Base-by-base conservation (phyloP, 2,329 filamentous ascomycete species). In the Dendrostoma leiphaemia region DNA sequence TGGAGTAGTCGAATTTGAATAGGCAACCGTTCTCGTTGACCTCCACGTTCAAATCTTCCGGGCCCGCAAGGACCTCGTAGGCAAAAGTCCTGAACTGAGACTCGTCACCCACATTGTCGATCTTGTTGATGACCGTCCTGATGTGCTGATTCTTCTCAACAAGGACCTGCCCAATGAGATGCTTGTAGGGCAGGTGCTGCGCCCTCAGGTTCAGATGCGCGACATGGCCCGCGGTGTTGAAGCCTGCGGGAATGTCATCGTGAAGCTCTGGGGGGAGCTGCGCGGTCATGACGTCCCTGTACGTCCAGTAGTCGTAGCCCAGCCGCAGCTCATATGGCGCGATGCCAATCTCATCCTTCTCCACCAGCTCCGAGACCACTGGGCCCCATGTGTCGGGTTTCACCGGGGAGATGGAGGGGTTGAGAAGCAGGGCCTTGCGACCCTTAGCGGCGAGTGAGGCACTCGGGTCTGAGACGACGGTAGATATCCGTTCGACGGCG, bases 121-220 rank as follows among this genome's bases (percentile, higher is more conserved):
- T 82, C 72, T 99, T 99, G 79, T 97, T 97, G 74, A 99, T 97
- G 62, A 99, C 92, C 0, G 94, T 99, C 56, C 78, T 81, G 57
- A 97, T 83, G 43, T 74, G 75, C 9, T 85, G 81, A 71, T 96
- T 96, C 74, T 99, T 99, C 75, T 97, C 94, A 49, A 91, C 74
- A 19, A 99, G 76, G 3, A 97, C 86, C 64, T 93, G 78, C 0
- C 89, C 94, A 47, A 97, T 92, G 38, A 97, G 69, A 61, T 88
- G 70, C 70, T 94, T 96, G 76, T 95, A 96, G 0, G 89, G 90
- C 10, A 91, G 75, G 66, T 91, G 97, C 60, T 86, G 82, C 19
- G 89, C 85, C 48, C 90, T 85, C 29, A 99, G 84, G 70, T 99
- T 99, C 55, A 99, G 76, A 67, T 99, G 94, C 37, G 91, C 93